Conservation (phyloP, 2,329 filamentous ascomycete genomes). For the Ceratocystis destructans region DNA sequence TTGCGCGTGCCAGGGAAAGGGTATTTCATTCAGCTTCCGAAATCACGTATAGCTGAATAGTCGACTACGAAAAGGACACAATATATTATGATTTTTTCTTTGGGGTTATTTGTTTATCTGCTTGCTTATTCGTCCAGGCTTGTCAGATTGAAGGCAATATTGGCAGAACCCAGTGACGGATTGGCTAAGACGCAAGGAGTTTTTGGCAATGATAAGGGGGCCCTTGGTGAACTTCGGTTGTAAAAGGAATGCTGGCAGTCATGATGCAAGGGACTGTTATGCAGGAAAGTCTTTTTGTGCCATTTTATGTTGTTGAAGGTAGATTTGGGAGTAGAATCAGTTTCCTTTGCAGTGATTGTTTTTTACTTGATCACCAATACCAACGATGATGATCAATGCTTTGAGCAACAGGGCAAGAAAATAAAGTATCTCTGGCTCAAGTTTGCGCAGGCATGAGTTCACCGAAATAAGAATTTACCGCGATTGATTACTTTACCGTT, state of each 20-base stretch:
- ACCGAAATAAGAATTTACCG: too few species aligned
- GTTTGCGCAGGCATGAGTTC: too few species aligned
- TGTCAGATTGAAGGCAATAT: neutral
- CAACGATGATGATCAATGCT: too few species aligned
- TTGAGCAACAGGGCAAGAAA: too few species aligned
- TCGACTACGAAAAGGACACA: neutral
- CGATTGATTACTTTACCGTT: neutral
- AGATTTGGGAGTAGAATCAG: too few species aligned
- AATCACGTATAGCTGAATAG: neutral
- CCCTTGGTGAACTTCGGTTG: neutral
- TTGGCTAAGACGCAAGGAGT: slow-evolving; percentile 4
- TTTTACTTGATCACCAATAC: too few species aligned
- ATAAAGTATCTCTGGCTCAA: too few species aligned
- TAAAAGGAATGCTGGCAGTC: neutral
- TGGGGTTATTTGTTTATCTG: neutral
- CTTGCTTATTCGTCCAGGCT: neutral
- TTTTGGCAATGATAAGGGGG: neutral
- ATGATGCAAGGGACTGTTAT: neutral
- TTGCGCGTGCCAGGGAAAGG: neutral
- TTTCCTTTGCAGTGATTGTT: too few species aligned
- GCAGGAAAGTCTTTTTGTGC: slow-evolving; percentile 1
- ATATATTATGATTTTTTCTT: neutral
- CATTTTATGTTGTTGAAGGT: neutral
- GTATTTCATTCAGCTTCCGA: neutral
- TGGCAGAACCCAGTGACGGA: neutral